These are phyloP conservation scores for Trametes sp. DNA, from an alignment of 1,284 basidiomycete genomes.

Conservation along the genomic window DNA sequence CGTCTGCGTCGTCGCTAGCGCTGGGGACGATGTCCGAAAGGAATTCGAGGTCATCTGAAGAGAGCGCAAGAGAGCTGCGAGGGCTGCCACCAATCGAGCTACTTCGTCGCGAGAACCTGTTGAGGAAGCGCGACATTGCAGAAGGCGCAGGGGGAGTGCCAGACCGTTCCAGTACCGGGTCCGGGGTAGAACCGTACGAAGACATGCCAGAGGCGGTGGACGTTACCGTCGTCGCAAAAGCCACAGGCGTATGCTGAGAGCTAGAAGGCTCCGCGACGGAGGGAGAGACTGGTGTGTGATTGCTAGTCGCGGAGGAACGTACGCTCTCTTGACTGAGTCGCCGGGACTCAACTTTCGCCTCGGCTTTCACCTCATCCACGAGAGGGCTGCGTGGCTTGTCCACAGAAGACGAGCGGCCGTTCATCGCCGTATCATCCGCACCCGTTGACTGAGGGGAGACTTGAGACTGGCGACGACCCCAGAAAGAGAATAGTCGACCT, in stretches of 20 bases:
- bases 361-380: constrained; percentile 16
- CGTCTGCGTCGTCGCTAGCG: constrained; percentile 51
- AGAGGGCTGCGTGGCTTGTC: constrained; percentile 27
- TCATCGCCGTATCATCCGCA: not conserved
- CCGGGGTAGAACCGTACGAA: constrained; percentile 37
- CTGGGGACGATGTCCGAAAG: constrained; percentile 76
- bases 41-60: constrained; percentile 76
- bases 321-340: constrained; percentile 35
- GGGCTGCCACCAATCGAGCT: constrained; percentile 47
- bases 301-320: constrained; percentile 19
- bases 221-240: constrained; percentile 17
- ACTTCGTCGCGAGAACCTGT: constrained; percentile 64
- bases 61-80: constrained; percentile 64
- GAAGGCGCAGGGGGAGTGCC: constrained; percentile 45
- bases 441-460: constrained; percentile 12
- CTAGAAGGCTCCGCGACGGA: constrained; percentile 6
- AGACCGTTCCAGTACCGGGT: constrained; percentile 31
- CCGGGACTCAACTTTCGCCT: constrained; percentile 24
- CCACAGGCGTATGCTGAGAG: constrained; percentile 16
- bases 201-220: constrained; percentile 22
- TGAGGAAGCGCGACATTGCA: constrained; percentile 75
- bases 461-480: constrained; percentile 54
- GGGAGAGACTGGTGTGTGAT: constrained; percentile 16
- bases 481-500: constrained; percentile 74
- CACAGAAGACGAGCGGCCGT: constrained; percentile 16